Evolutionary conservation across 108 stramenopile species (phyloP).

Genomic region (Skeletonema grethae): DNA sequence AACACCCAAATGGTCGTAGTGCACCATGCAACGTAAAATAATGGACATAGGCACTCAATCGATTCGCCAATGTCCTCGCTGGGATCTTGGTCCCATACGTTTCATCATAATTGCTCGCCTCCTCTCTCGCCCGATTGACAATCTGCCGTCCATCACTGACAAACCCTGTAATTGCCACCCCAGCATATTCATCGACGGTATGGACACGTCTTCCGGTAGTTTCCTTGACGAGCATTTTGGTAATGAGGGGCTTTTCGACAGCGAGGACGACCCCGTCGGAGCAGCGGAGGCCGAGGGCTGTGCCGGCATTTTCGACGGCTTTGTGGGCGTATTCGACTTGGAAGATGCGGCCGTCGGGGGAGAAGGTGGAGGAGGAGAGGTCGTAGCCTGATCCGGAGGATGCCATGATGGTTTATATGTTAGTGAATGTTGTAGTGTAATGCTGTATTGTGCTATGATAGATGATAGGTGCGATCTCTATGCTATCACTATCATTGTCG

Average conservation of each 20-base stretch:
- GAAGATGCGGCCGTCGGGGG: slow-evolving; percentile 98
- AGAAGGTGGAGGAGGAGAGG: slow-evolving; percentile 95
- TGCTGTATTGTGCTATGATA: no score
- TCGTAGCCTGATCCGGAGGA: slow-evolving; percentile 92
- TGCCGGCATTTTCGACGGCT: slow-evolving; percentile 92
- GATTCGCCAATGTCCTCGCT: slow-evolving; percentile 82
- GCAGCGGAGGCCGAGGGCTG: slow-evolving; percentile 94
- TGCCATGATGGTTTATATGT: slow-evolving; percentile 63
- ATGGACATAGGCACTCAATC: slow-evolving; percentile 92
- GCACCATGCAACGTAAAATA: slow-evolving; percentile 98
- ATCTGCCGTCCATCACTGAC: slow-evolving; percentile 95
- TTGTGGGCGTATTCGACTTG: slow-evolving; percentile 95
- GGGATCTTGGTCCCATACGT: slow-evolving; percentile 86
- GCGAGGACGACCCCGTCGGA: slow-evolving; percentile 97
- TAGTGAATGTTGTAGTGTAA: neutral
- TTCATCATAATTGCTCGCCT: slow-evolving; percentile 87
- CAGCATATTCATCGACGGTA: slow-evolving; percentile 70
- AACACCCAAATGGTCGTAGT: slow-evolving; percentile 95
- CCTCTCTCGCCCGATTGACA: slow-evolving; percentile 90
- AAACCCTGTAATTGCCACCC: slow-evolving; percentile 91
- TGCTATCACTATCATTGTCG: no score
- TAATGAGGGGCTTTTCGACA: slow-evolving; percentile 89
- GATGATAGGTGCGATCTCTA: no score
- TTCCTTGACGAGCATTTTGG: slow-evolving; percentile 89
- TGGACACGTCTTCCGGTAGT: slow-evolving; percentile 80